A percentile compares a stretch with the other conserved stretches of the same genome.
Evolutionary conservation across 177 flowering plant species (phyloP).

Genomic region (Telopea speciosissima): DNA sequence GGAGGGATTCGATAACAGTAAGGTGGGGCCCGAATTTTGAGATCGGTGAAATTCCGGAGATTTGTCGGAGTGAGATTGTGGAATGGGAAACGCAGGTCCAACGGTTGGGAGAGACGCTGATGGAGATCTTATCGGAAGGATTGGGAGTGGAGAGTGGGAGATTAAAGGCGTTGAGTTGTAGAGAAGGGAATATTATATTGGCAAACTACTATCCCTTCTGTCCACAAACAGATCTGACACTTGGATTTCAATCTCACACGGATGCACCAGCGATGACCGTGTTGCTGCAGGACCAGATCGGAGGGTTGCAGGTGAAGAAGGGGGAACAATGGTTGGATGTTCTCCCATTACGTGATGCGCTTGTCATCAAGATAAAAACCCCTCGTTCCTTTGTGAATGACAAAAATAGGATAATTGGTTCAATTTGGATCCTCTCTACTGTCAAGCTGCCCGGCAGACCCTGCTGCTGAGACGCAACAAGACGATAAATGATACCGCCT

Average conservation of each 20-base stretch:
- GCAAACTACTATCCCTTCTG: slow-evolving; percentile 8
- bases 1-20: slow-evolving; percentile 16
- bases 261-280: slow-evolving; percentile 13
- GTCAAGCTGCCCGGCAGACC: too few species aligned
- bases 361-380: too few species aligned
- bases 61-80: slow-evolving; percentile 19
- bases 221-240: slow-evolving; percentile 20
- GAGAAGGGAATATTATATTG: slow-evolving; percentile 7
- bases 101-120: slow-evolving; percentile 16
- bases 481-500: too few species aligned
- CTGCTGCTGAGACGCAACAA: too few species aligned
- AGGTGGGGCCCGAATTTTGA: slow-evolving; percentile 10
- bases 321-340: slow-evolving; percentile 18
- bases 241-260: slow-evolving; percentile 14
- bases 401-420: too few species aligned
- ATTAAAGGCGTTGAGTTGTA: slow-evolving; percentile 21
- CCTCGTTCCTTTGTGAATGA: too few species aligned
- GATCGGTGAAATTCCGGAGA: neutral
- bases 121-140: slow-evolving; percentile 30
- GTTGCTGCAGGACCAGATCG: slow-evolving; percentile 13
- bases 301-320: slow-evolving; percentile 17
- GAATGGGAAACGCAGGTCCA: slow-evolving; percentile 16
- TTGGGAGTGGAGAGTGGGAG: slow-evolving; percentile 15
- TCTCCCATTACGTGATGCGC: slow-evolving; percentile 12
- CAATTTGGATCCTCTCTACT: too few species aligned